phyloP scores from a whole-genome alignment of 768 basidiomycete genomes.

The Leccinum uliginosum region DNA sequence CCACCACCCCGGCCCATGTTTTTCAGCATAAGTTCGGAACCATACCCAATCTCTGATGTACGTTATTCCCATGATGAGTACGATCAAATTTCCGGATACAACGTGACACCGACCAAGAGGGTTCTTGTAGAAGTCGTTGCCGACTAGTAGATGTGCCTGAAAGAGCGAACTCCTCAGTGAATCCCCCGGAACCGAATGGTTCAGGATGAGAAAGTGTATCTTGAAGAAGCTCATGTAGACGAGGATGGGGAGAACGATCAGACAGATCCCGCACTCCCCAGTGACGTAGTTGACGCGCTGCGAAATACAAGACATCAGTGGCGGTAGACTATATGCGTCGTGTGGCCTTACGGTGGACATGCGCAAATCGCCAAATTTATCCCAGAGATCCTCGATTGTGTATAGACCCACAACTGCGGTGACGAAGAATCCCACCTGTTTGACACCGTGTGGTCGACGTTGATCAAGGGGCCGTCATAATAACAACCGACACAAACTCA shows the following conservation, averaged over 20 bases:
- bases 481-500: constrained; percentile 26
- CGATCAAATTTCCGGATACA: not conserved
- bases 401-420: constrained; percentile 94
- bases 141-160: constrained; percentile 91
- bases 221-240: constrained; percentile 96
- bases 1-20: constrained; percentile 98
- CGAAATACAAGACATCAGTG: constrained; percentile 1
- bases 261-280: constrained; percentile 83
- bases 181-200: constrained; percentile 93
- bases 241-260: constrained; percentile 85
- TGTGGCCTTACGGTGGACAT: constrained; percentile 73
- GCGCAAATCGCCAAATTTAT: constrained; percentile 93
- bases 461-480: not conserved
- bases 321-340: not conserved
- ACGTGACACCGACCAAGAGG: constrained; percentile 62
- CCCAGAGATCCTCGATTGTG: constrained; percentile 97
- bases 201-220: constrained; percentile 91
- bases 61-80: not conserved
- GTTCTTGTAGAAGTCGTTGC: constrained; percentile 87
- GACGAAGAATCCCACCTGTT: constrained; percentile 94
- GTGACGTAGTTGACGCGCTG: constrained; percentile 84
- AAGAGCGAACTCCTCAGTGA: constrained; percentile 99
- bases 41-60: constrained; percentile 72
- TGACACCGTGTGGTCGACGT: constrained; percentile 57
- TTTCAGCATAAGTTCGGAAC: constrained; percentile 89